phyloP scores from a whole-genome alignment of 2,329 filamentous ascomycete species.

The Raffaelea arxii region DNA sequence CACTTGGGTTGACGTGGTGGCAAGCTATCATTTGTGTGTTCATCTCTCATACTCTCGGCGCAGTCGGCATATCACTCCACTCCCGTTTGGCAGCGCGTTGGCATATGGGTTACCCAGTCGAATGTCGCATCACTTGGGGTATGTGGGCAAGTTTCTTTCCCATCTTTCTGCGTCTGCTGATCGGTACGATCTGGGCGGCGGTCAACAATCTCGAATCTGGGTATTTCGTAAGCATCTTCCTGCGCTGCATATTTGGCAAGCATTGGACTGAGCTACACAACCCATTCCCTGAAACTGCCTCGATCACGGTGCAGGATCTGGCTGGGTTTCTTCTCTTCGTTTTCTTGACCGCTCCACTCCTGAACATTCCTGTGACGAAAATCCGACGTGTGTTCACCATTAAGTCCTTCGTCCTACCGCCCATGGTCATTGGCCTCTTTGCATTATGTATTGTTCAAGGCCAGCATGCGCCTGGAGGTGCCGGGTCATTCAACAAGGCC shows the following conservation, averaged over 20 bases:
- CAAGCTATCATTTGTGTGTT: not conserved
- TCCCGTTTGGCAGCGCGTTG: not conserved
- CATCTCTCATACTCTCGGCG: not conserved
- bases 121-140: not conserved
- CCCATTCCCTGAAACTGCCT: not conserved
- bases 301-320: not conserved
- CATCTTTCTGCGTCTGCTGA: not conserved
- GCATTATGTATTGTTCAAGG: not conserved
- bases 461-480: not conserved
- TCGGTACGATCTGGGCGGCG: not conserved
- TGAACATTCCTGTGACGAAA: not conserved
- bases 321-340: not conserved
- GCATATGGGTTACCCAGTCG: not conserved
- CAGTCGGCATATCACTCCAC: not conserved
- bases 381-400: not conserved
- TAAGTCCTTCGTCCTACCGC: not conserved
- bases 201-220: not conserved
- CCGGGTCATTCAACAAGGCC: not conserved
- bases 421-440: not conserved
- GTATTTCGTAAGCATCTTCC: not conserved
- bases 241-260: not conserved
- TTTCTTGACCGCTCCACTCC: not conserved
- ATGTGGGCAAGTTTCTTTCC: not conserved
- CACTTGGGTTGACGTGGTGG: not conserved
- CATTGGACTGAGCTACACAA: not conserved